Evolutionary conservation across 2,329 filamentous ascomycete genomes (phyloP), one percentile per base, ranked within the genome.

Genomic region (Paradendryphiella salina): DNA sequence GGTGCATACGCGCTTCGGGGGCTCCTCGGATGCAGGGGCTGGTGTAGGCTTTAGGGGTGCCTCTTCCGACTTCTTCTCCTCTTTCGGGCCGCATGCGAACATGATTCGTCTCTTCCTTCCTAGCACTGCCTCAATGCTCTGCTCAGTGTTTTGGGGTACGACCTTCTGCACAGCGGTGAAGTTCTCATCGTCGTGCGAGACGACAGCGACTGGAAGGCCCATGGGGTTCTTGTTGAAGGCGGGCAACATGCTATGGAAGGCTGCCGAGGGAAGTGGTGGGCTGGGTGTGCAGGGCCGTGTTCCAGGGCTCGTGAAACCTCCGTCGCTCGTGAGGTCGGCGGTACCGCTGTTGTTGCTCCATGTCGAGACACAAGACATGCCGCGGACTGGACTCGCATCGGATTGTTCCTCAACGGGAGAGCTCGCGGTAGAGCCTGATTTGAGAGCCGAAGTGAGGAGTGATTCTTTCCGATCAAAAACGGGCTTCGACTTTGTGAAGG

Each of bases 311-410:
- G 92, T 96, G 52, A 95, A 77, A 52, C 90, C 92, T 50, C 89
- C 94, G 66, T 96, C 94, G 73, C 92, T 96, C n/a, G 91, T 96
- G 50, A 97, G 80, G 59, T 96, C 93, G 31, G 89, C 89, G 3
- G 90, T 95, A 52, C 87, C 76, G 75, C 91, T 96, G 60, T 85
- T 78, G 67, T 87, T 93, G 78, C 90, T 95, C 70, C 86, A 87
- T 63, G 87, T 85, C 53, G 88, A 93, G 52, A 85, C 74, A 57
- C 70, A 81, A 32, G 77, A 79, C 50, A 79, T 61, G 34, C 76
- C 75, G 61, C 79, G 73, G 56, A 68, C 56, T 50, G 67, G 53
- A 50, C 66, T 64, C 49, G 70, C 60, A 50, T 61, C 71, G 14
- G 66, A 58, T 23, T 78, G 76, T 34, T 77, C 77, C 43, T 79